A percentile compares a stretch with the other conserved stretches of the same genome.
Evolutionary conservation across 768 basidiomycete genomes (phyloP).

Genomic region (Phaffia australis): DNA sequence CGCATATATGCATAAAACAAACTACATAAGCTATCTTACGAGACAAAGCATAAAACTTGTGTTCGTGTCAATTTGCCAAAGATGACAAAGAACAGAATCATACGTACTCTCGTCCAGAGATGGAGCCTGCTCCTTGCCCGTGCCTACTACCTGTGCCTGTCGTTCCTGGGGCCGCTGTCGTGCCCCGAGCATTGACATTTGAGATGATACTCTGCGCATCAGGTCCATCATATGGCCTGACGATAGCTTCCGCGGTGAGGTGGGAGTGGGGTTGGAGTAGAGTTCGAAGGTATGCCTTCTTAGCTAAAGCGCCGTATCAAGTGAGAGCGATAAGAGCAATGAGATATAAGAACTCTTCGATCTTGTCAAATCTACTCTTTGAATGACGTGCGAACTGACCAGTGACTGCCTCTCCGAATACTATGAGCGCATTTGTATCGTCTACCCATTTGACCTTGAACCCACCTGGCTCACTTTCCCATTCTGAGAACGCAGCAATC

Average conservation of each 20-base stretch:
- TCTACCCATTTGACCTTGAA: slow-evolving; percentile 99
- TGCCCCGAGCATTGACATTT: slow-evolving; percentile 17
- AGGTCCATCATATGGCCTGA: slow-evolving; percentile 86
- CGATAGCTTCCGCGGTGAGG: slow-evolving; percentile 33
- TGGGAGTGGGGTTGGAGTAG: slow-evolving; percentile 46
- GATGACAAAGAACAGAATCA: background rate
- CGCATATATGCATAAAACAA: background rate
- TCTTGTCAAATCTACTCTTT: background rate
- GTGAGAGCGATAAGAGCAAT: slow-evolving; percentile 3
- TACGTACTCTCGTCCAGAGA: background rate
- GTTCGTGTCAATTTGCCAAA: background rate
- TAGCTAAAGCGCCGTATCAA: slow-evolving; percentile 48
- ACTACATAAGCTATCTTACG: background rate
- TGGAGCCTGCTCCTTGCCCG: background rate
- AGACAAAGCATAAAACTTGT: too few species aligned
- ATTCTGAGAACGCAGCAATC: slow-evolving; percentile 77
- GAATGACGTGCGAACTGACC: slow-evolving; percentile 50
- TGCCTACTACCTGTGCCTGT: background rate
- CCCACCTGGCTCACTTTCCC: slow-evolving; percentile 60
- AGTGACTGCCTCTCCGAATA: slow-evolving; percentile 77
- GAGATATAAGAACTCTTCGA: background rate
- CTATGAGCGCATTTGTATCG: slow-evolving; percentile 87
- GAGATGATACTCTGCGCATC: slow-evolving; percentile 60
- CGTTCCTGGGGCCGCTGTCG: background rate
- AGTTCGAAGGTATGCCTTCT: slow-evolving; percentile 85